phyloP scores from a whole-genome alignment of 1,284 basidiomycete species.

The Chalciporus sp. region DNA sequence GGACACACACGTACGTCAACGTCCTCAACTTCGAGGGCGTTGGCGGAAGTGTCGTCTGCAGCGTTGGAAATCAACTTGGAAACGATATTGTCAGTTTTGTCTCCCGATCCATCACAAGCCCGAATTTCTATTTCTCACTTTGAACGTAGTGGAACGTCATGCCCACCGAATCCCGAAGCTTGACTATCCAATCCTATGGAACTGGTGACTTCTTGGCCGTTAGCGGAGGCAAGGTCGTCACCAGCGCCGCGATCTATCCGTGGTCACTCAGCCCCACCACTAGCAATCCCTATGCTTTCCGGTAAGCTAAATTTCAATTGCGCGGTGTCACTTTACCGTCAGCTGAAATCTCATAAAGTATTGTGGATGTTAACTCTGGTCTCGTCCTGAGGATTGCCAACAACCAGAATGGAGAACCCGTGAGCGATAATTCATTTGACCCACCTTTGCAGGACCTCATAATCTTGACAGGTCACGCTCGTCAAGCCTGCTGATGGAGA shows the following conservation, averaged over 20 bases:
- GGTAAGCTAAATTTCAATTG: neutral
- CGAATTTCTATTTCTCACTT: neutral
- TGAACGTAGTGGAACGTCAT: conserved; percentile 10
- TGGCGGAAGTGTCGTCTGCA: conserved; percentile 4
- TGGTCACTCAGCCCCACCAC: neutral
- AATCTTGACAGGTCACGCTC: neutral
- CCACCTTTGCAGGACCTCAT: neutral
- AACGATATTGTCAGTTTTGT: conserved; percentile 11
- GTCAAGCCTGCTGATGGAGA: neutral
- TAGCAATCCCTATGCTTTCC: conserved; percentile 6
- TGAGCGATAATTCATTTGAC: neutral
- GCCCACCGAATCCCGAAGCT: neutral
- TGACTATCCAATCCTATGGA: conserved; percentile 11
- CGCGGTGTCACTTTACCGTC: neutral
- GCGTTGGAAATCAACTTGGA: conserved; percentile 8
- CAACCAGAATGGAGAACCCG: neutral
- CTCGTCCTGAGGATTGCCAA: neutral
- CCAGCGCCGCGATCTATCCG: conserved; percentile 1
- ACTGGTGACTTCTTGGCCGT: conserved; percentile 8
- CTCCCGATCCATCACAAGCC: too few relatives aligned
- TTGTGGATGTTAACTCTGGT: conserved; percentile 3
- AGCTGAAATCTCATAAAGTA: neutral
- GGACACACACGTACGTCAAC: conserved; percentile 11
- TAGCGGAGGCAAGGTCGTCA: neutral
- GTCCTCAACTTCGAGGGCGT: neutral